Conservation (phyloP, 169 alveolate species). For the Plasmodium vivax region DNA sequence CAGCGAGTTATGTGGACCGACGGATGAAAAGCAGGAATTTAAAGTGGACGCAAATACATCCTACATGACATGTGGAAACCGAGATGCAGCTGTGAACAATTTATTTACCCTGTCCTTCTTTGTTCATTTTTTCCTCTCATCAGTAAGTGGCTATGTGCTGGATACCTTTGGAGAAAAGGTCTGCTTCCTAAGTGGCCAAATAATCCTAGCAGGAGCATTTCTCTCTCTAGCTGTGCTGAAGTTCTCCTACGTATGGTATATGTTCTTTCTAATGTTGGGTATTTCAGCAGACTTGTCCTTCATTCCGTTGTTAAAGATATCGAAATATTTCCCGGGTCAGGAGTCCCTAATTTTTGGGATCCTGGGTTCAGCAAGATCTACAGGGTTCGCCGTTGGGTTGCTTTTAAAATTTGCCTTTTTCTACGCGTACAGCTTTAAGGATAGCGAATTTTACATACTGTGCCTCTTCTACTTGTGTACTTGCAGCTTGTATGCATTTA, state of each 20-base stretch:
- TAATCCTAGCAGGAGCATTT: conserved; percentile 26
- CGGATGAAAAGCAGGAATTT: conserved; percentile 15
- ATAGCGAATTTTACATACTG: conserved; percentile 47
- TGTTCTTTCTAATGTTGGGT: conserved; percentile 52
- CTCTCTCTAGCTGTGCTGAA: background rate
- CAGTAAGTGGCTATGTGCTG: conserved; percentile 52
- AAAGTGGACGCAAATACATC: conserved; percentile 10
- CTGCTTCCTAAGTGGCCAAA: conserved; percentile 63
- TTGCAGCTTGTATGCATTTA: conserved; percentile 17
- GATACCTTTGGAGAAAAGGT: conserved; percentile 66
- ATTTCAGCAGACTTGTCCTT: conserved; percentile 68
- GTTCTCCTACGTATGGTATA: conserved; percentile 58
- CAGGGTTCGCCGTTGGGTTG: conserved; percentile 43
- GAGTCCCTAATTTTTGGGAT: conserved; percentile 71
- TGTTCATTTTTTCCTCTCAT: conserved; percentile 68
- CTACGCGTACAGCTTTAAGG: conserved; percentile 9
- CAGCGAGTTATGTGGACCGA: conserved; percentile 27
- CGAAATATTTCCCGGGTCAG: conserved; percentile 39
- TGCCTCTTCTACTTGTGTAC: conserved; percentile 22
- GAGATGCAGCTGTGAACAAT: conserved; percentile 69
- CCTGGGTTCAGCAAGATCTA: conserved; percentile 66
- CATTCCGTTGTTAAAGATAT: conserved; percentile 66
- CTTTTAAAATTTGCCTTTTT: conserved; percentile 41
- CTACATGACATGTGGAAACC: conserved; percentile 48
- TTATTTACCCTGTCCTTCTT: conserved; percentile 59